Percentiles rank a stretch among this genome's conserved stretches.
These are phyloP conservation scores for Friedmanniomyces simplex DNA, from an alignment of 495 filamentous ascomycete genomes.

Conservation along the genomic window DNA sequence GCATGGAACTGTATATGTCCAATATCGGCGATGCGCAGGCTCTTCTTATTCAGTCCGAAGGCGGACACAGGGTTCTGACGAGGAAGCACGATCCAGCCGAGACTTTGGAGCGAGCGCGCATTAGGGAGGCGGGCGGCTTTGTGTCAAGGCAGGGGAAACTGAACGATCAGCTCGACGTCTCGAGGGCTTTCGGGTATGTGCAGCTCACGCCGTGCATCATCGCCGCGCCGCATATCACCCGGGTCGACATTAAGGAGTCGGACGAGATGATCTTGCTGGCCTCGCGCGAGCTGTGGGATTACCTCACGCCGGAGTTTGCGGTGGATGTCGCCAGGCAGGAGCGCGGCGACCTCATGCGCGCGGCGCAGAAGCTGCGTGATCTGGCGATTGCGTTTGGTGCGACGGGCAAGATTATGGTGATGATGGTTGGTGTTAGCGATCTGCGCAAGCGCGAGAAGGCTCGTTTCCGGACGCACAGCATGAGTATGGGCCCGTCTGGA, in stretches of 20 bases:
- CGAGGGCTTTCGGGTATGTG: constrained; percentile 88
- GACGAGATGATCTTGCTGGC: constrained; percentile 92
- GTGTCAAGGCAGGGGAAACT: constrained; percentile 89
- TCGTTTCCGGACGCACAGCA: constrained; percentile 60
- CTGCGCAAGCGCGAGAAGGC: constrained; percentile 70
- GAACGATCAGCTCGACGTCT: constrained; percentile 84
- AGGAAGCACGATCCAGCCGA: constrained; percentile 88
- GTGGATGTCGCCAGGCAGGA: constrained; percentile 85
- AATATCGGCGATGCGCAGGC: constrained; percentile 94
- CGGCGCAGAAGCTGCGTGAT: constrained; percentile 91
- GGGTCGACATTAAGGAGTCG: constrained; percentile 69
- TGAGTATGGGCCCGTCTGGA: constrained; percentile 68
- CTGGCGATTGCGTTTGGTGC: constrained; percentile 92
- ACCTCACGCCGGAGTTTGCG: constrained; percentile 72
- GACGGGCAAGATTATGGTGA: constrained; percentile 92
- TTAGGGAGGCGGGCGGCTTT: constrained; percentile 88
- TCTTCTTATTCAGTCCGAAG: constrained; percentile 82
- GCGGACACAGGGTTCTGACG: constrained; percentile 67
- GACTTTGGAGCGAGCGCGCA: constrained; percentile 67
- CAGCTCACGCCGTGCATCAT: constrained; percentile 87
- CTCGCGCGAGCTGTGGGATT: constrained; percentile 90
- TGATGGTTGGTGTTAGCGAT: constrained; percentile 88
- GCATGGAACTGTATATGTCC: constrained; percentile 83
- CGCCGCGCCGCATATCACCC: constrained; percentile 74
- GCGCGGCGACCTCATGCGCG: constrained; percentile 81